phyloP scores from a whole-genome alignment of 129 eudicot genomes.

The Heracleum sosnowskyi region DNA sequence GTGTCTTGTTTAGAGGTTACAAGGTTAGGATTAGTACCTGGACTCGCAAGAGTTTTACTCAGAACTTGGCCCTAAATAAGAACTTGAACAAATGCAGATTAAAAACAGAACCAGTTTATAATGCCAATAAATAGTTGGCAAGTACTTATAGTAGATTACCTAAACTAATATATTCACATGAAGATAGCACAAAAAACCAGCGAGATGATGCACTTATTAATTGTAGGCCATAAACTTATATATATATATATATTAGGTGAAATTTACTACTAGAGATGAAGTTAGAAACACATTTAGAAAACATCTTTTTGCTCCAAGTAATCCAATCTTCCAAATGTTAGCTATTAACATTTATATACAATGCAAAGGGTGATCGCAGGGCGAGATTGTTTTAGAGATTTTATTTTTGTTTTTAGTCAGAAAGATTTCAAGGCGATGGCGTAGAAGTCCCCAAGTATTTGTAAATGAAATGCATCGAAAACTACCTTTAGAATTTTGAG shows the following conservation, averaged over 20 bases:
- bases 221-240: not conserved
- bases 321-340: not conserved
- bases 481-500: constrained; percentile 67
- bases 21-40: constrained; percentile 35
- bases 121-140: not conserved
- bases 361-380: not conserved
- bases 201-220: not conserved
- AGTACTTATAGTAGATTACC: not conserved
- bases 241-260: not conserved
- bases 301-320: not conserved
- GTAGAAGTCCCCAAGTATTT: no score
- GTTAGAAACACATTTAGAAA: not conserved
- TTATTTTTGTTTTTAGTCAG: not conserved
- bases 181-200: constrained; percentile 25
- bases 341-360: not conserved
- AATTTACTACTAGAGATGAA: not conserved
- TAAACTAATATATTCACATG: not conserved
- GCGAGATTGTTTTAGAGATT: not conserved
- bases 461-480: no score
- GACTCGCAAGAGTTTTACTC: constrained; percentile 3
- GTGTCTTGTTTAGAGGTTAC: constrained; percentile 47
- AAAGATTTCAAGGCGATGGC: not conserved
- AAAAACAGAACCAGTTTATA: not conserved
- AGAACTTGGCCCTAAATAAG: not conserved
- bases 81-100: not conserved